A percentile compares a stretch with the other conserved stretches of the same genome.
These are phyloP conservation scores for Rhodotorula sp. DNA, from an alignment of 1,284 basidiomycete species.

Conservation along the genomic window DNA sequence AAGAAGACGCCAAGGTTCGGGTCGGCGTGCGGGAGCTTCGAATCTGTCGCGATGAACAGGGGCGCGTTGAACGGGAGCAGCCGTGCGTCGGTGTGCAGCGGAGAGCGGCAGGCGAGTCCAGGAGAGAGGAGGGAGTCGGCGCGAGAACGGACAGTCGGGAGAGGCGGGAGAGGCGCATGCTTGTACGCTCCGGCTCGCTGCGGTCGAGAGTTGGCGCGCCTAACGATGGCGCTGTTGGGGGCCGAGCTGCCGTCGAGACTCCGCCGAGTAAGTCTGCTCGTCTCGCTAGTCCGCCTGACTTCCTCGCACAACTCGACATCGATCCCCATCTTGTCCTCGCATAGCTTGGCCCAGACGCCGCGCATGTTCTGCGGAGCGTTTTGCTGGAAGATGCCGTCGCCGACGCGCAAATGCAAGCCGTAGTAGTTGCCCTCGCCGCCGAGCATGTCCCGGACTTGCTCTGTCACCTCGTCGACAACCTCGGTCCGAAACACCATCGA, in stretches of 20 bases:
- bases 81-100: slow-evolving; percentile 31
- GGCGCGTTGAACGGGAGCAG: slow-evolving; percentile 59
- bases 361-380: slow-evolving; percentile 47
- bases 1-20: slow-evolving; percentile 56
- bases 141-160: slow-evolving; percentile 21
- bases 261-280: neutral
- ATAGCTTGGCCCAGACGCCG: slow-evolving; percentile 39
- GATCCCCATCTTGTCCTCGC: slow-evolving; percentile 39
- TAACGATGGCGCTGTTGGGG: neutral
- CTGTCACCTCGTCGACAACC: slow-evolving; percentile 41
- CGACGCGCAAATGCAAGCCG: slow-evolving; percentile 64
- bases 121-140: slow-evolving; percentile 36
- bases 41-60: slow-evolving; percentile 70
- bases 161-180: slow-evolving; percentile 31
- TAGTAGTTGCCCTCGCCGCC: slow-evolving; percentile 56
- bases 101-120: slow-evolving; percentile 42
- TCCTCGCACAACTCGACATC: slow-evolving; percentile 23
- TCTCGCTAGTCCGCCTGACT: slow-evolving; percentile 5
- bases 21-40: slow-evolving; percentile 49
- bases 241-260: neutral
- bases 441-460: slow-evolving; percentile 48
- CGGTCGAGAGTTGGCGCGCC: slow-evolving; percentile 35
- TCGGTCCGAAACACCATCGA: slow-evolving; percentile 43
- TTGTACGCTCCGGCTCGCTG: slow-evolving; percentile 37
- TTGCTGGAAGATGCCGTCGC: slow-evolving; percentile 61